phyloP scores from a whole-genome alignment of 495 filamentous ascomycete genomes.

The Apodospora peruviana region DNA sequence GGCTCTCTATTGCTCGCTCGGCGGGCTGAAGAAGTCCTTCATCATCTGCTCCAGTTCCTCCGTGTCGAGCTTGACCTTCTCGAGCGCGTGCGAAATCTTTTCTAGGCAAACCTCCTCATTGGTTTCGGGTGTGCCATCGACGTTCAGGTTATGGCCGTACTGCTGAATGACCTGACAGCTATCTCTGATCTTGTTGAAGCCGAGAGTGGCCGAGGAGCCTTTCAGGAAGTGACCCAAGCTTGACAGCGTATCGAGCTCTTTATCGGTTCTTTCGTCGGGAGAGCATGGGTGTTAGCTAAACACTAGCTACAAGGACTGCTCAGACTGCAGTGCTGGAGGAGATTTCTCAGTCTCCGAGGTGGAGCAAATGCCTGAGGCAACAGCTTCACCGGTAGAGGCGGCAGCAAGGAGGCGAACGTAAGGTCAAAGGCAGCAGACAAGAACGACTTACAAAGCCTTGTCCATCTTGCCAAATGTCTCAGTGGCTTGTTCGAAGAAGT shows the following conservation, averaged over 20 bases:
- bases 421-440: neutral
- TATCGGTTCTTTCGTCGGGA: slow-evolving; percentile 45
- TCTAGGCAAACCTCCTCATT: slow-evolving; percentile 61
- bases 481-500: slow-evolving; percentile 89
- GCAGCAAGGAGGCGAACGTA: too few relatives aligned
- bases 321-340: neutral
- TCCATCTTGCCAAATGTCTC: slow-evolving; percentile 86
- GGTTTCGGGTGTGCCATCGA: slow-evolving; percentile 61
- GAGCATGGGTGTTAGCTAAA: slow-evolving; percentile 11
- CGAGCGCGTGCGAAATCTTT: slow-evolving; percentile 63
- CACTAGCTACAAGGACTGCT: neutral
- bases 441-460: slow-evolving; percentile 61
- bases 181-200: slow-evolving; percentile 86
- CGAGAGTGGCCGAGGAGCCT: slow-evolving; percentile 94
- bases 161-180: slow-evolving; percentile 95
- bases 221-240: slow-evolving; percentile 91
- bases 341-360: too few relatives aligned
- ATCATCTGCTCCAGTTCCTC: slow-evolving; percentile 65
- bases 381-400: too few relatives aligned
- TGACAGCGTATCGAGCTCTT: slow-evolving; percentile 68
- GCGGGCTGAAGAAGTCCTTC: slow-evolving; percentile 68
- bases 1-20: too few relatives aligned
- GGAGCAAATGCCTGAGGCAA: too few relatives aligned
- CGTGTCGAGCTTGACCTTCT: slow-evolving; percentile 70
- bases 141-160: slow-evolving; percentile 73